These are phyloP conservation scores for Mucor sp. DNA, from an alignment of 371 early-diverging fungal genomes.

Conservation along the genomic window DNA sequence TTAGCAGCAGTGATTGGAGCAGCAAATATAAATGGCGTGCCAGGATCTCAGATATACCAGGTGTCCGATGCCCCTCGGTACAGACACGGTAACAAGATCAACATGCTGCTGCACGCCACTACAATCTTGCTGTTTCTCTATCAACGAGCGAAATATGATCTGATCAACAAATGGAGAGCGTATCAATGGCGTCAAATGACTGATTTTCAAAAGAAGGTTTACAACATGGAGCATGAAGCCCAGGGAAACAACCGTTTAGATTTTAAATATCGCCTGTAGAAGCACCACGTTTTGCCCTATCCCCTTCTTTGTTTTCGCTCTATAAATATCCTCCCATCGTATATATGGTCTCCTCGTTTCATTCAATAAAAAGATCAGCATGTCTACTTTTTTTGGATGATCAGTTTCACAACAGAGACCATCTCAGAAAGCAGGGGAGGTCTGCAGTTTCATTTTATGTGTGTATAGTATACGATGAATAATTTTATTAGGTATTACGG, in stretches of 20 bases:
- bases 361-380: not conserved
- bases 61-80: constrained; percentile 43
- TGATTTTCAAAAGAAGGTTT: constrained; percentile 27
- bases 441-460: no score
- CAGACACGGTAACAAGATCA: constrained; percentile 40
- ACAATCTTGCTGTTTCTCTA: constrained; percentile 23
- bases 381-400: not conserved
- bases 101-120: constrained; percentile 19
- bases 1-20: constrained; percentile 30
- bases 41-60: constrained; percentile 30
- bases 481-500: no score
- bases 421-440: no score
- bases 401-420: not conserved
- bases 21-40: constrained; percentile 29
- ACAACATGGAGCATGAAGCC: constrained; percentile 26
- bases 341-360: no score
- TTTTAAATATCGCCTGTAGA: not conserved
- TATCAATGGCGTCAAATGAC: constrained; percentile 34
- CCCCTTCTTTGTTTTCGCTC: not conserved
- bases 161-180: constrained; percentile 35
- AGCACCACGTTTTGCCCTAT: not conserved
- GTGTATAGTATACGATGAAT: no score
- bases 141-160: constrained; percentile 28
- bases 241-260: constrained; percentile 26
- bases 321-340: no score